These are phyloP conservation scores for Crucibulum laeve DNA, from an alignment of 768 basidiomycete genomes.

Conservation along the genomic window DNA sequence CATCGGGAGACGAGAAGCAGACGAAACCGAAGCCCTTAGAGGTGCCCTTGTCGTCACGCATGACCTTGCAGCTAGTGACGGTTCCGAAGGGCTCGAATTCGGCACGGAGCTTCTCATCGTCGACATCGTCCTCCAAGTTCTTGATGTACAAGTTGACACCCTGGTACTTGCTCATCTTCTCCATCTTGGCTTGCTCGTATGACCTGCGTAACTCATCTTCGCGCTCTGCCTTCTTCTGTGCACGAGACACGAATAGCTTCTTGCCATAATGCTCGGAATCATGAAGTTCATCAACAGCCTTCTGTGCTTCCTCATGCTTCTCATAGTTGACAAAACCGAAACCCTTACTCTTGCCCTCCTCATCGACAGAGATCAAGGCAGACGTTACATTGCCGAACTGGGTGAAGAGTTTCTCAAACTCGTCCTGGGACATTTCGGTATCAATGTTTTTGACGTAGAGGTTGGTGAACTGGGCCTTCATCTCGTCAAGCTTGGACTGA, in stretches of 20 bases:
- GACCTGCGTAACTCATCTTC: conserved; percentile 93
- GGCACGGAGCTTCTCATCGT: conserved; percentile 93
- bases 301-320: conserved; percentile 85
- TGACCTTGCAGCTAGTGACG: conserved; percentile 98
- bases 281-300: conserved; percentile 85
- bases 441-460: conserved; percentile 98
- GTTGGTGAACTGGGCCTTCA: conserved; percentile 97
- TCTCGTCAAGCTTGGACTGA: conserved; percentile 97
- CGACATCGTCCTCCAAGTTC: conserved; percentile 97
- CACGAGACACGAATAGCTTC: conserved; percentile 93
- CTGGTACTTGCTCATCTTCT: conserved; percentile 97
- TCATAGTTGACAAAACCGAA: conserved; percentile 99
- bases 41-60: conserved; percentile 92
- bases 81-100: conserved; percentile 97
- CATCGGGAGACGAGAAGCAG: conserved; percentile 97
- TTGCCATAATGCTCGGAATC: conserved; percentile 80
- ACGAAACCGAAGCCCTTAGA: conserved; percentile 99
- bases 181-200: conserved; percentile 94
- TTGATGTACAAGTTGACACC: conserved; percentile 99
- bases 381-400: conserved; percentile 84
- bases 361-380: conserved; percentile 78
- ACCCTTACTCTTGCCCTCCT: conserved; percentile 89
- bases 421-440: conserved; percentile 74
- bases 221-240: conserved; percentile 98
- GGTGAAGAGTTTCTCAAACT: conserved; percentile 80